These are phyloP conservation scores for Camellia sinensis DNA, from an alignment of 148 eudicot species.

Conservation along the genomic window DNA sequence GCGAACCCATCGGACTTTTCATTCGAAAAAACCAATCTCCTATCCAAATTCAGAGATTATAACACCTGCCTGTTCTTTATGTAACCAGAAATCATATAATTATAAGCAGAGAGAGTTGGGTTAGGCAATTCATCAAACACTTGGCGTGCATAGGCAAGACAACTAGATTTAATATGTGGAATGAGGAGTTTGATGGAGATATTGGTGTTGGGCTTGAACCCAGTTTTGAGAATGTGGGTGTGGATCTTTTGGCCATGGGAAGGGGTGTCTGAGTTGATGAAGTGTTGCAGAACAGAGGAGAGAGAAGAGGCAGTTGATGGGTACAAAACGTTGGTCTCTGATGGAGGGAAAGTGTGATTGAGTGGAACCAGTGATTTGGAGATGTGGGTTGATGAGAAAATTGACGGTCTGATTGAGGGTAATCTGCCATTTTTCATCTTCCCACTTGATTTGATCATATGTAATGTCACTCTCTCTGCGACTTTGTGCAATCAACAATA, in stretches of 20 bases:
- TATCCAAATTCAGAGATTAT: slow-evolving; percentile 50
- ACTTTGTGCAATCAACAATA: neutral
- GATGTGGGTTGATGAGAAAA: slow-evolving; percentile 24
- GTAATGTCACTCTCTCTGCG: neutral
- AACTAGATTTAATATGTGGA: slow-evolving; percentile 49
- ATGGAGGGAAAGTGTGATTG: slow-evolving; percentile 17
- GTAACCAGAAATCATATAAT: slow-evolving; percentile 75
- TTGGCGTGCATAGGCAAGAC: slow-evolving; percentile 53
- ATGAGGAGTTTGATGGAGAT: slow-evolving; percentile 71
- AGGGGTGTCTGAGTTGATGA: slow-evolving; percentile 70
- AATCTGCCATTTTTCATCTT: slow-evolving; percentile 43
- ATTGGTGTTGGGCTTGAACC: slow-evolving; percentile 56
- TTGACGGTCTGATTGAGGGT: slow-evolving; percentile 22
- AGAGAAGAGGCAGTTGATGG: slow-evolving; percentile 30
- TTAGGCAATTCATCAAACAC: slow-evolving; percentile 68
- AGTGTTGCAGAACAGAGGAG: slow-evolving; percentile 51
- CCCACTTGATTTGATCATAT: slow-evolving; percentile 9
- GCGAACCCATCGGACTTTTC: slow-evolving; percentile 77
- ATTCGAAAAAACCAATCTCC: slow-evolving; percentile 30
- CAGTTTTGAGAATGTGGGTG: slow-evolving; percentile 65
- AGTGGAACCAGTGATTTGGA: slow-evolving; percentile 9
- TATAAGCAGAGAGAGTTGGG: slow-evolving; percentile 70
- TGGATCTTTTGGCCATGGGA: slow-evolving; percentile 78
- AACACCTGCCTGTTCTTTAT: slow-evolving; percentile 38
- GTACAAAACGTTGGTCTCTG: slow-evolving; percentile 18